These are phyloP conservation scores for Rhodomyrtus psidioides DNA, from an alignment of 441 rosid genomes.

Conservation along the genomic window DNA sequence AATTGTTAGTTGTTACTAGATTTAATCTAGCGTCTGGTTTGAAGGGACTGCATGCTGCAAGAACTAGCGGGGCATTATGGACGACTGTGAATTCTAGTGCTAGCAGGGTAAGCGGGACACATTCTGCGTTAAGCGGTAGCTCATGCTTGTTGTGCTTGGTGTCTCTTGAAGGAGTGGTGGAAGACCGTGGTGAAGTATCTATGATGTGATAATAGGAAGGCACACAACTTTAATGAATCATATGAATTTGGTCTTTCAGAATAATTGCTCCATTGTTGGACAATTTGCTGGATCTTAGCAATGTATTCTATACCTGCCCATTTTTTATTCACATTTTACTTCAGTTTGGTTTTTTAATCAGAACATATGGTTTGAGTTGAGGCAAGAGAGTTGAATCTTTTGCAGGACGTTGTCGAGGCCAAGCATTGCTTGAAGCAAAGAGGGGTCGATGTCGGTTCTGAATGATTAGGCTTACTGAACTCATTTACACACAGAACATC, in stretches of 20 bases:
- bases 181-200: not conserved
- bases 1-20: not conserved
- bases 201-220: not conserved
- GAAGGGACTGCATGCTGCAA: not conserved
- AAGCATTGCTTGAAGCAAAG: constrained; percentile 49
- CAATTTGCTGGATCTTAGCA: not conserved
- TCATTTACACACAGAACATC: not conserved
- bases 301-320: not conserved
- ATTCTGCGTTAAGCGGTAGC: not conserved
- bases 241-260: not conserved
- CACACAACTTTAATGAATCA: not conserved
- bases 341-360: not conserved
- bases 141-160: not conserved
- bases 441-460: constrained; percentile 56
- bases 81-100: not conserved
- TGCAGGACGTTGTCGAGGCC: constrained; percentile 58
- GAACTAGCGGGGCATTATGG: not conserved
- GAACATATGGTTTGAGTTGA: not conserved
- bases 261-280: not conserved
- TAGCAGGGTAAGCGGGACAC: not conserved
- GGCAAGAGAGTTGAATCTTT: not conserved
- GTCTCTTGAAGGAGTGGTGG: not conserved
- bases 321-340: not conserved
- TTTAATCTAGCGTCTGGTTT: not conserved
- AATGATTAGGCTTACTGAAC: constrained; percentile 5